phyloP scores from a whole-genome alignment of 2,329 filamentous ascomycete species.

The Paracamarosporium sp. region DNA sequence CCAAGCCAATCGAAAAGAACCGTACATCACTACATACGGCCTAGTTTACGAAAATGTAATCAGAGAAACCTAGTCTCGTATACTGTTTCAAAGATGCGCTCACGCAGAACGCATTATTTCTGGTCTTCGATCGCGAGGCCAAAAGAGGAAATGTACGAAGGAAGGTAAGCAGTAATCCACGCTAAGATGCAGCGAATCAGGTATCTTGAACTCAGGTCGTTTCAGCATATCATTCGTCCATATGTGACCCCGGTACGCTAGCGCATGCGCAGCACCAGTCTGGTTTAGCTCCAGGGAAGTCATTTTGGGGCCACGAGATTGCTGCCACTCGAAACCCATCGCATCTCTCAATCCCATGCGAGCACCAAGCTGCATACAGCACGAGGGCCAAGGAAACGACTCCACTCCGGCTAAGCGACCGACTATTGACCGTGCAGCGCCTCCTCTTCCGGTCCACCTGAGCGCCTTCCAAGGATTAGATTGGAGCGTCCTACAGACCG shows the following conservation, averaged over 20 bases:
- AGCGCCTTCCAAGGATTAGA: neutral
- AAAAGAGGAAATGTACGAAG: conserved; percentile 8
- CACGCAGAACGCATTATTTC: neutral
- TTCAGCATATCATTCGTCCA: neutral
- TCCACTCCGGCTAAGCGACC: neutral
- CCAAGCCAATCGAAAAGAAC: neutral
- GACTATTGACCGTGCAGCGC: neutral
- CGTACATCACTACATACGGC: neutral
- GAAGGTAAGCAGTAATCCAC: neutral
- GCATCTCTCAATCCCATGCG: neutral
- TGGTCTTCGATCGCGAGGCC: neutral
- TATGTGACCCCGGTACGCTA: neutral
- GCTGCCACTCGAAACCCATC: neutral
- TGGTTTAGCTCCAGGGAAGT: neutral
- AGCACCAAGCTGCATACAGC: neutral
- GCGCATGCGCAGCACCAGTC: neutral
- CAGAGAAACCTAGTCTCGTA: neutral
- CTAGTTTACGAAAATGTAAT: neutral
- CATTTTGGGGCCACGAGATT: neutral
- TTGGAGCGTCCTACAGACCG: neutral
- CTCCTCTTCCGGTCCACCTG: neutral
- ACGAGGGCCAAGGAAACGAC: neutral
- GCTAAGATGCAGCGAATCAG: neutral
- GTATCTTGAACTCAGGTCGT: neutral
- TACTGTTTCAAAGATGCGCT: neutral